Conservation (phyloP, 2,329 filamentous ascomycete genomes). For the Zymoseptoria ardabiliae region DNA sequence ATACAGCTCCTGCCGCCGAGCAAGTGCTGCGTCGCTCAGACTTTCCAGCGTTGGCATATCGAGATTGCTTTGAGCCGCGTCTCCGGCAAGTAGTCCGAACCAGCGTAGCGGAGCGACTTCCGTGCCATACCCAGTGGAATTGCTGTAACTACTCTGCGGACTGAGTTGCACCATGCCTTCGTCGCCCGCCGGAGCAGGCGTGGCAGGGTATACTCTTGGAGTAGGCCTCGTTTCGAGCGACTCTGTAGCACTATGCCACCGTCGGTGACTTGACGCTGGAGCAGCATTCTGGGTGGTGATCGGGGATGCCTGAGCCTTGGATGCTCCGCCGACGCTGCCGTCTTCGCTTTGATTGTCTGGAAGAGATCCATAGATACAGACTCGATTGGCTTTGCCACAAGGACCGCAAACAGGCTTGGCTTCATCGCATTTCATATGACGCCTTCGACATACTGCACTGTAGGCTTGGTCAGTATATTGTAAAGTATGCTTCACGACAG, state of each 20-base stretch:
- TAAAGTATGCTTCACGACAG: too few species aligned
- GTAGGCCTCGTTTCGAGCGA: slow-evolving; percentile 2
- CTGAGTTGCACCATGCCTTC: slow-evolving; percentile 17
- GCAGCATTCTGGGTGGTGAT: neutral
- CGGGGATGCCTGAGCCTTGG: neutral
- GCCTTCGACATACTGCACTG: slow-evolving; percentile 26
- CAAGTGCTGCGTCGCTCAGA: slow-evolving; percentile 19
- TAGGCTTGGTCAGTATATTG: slow-evolving; percentile 1
- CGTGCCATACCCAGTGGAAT: slow-evolving; percentile 25
- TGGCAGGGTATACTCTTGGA: slow-evolving; percentile 12
- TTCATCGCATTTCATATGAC: slow-evolving; percentile 48
- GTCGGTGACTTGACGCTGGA: neutral
- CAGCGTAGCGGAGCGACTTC: slow-evolving; percentile 42
- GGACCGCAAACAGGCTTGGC: slow-evolving; percentile 38
- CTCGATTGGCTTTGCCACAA: slow-evolving; percentile 38
- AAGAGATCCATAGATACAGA: slow-evolving; percentile 34
- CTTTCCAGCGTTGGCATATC: slow-evolving; percentile 19
- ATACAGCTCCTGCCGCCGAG: slow-evolving; percentile 17
- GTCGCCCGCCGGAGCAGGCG: slow-evolving; percentile 3
- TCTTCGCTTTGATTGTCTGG: neutral
- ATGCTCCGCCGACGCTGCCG: neutral
- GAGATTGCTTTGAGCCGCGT: slow-evolving; percentile 30
- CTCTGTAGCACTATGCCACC: neutral
- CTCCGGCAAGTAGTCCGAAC: slow-evolving; percentile 43
- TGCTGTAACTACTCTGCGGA: slow-evolving; percentile 23